These are phyloP conservation scores for Penicillium ochrochloron DNA, from an alignment of 495 filamentous ascomycete genomes.

Conservation along the genomic window DNA sequence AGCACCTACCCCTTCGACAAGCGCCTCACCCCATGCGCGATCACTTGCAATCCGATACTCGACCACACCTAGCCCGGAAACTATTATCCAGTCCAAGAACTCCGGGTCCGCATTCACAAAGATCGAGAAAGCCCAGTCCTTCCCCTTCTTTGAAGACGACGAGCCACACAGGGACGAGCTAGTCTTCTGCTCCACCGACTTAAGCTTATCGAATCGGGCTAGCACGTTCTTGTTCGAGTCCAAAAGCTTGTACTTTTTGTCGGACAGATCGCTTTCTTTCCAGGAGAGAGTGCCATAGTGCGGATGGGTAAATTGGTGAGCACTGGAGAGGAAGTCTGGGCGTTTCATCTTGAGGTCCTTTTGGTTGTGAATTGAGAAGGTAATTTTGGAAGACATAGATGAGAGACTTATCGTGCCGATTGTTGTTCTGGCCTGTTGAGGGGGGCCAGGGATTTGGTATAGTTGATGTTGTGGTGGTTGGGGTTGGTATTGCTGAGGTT, in stretches of 20 bases:
- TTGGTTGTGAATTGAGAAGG: slow-evolving; percentile 1
- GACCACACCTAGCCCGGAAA: background rate
- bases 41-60: background rate
- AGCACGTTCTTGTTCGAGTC: background rate
- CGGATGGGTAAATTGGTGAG: background rate
- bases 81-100: background rate
- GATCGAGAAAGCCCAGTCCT: background rate
- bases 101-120: background rate
- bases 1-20: background rate
- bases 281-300: background rate
- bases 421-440: background rate
- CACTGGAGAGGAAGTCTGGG: background rate
- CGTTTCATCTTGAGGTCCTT: slow-evolving; percentile 1
- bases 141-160: background rate
- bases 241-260: background rate
- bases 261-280: background rate
- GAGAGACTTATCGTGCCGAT: background rate
- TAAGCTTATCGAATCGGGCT: background rate
- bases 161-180: background rate
- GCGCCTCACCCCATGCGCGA: background rate
- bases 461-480: background rate
- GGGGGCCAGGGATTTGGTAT: background rate
- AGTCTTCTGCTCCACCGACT: background rate
- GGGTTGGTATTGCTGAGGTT: background rate
- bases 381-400: background rate